Percentiles rank a stretch among this genome's conserved stretches.
Conservation (phyloP, 345 rosid species). For the Lepidium sativum region DNA sequence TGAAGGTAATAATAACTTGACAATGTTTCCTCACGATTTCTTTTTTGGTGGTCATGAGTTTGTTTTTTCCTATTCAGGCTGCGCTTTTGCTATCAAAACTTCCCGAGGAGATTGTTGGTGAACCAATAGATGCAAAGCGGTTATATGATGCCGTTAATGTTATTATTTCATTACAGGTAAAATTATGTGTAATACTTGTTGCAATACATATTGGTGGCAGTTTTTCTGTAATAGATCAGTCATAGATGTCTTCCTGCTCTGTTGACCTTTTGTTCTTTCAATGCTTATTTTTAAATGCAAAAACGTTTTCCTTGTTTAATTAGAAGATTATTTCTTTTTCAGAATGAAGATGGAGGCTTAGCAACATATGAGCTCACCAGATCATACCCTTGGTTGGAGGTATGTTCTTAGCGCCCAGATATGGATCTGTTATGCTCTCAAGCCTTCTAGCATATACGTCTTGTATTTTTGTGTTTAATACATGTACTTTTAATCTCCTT, state of each 20-base stretch:
- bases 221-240: not conserved
- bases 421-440: not conserved
- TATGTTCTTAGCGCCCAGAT: constrained; percentile 22
- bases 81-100: constrained; percentile 61
- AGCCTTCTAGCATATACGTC: not conserved
- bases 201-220: not conserved
- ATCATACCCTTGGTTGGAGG: constrained; percentile 92
- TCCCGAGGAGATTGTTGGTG: constrained; percentile 71
- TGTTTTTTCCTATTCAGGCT: constrained; percentile 43
- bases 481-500: not conserved
- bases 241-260: not conserved
- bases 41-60: constrained; percentile 15
- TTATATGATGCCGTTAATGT: constrained; percentile 84
- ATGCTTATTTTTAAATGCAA: constrained; percentile 1
- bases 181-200: not conserved
- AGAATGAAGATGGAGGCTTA: constrained; percentile 78
- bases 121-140: constrained; percentile 48
- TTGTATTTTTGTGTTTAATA: not conserved
- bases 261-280: not conserved
- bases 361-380: constrained; percentile 93
- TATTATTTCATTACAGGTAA: constrained; percentile 83
- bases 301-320: not conserved
- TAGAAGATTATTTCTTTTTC: constrained; percentile 20
- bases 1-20: constrained; percentile 48
- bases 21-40: not conserved